phyloP scores from a whole-genome alignment of 805 yeast species.

The Starmera amethionina region DNA sequence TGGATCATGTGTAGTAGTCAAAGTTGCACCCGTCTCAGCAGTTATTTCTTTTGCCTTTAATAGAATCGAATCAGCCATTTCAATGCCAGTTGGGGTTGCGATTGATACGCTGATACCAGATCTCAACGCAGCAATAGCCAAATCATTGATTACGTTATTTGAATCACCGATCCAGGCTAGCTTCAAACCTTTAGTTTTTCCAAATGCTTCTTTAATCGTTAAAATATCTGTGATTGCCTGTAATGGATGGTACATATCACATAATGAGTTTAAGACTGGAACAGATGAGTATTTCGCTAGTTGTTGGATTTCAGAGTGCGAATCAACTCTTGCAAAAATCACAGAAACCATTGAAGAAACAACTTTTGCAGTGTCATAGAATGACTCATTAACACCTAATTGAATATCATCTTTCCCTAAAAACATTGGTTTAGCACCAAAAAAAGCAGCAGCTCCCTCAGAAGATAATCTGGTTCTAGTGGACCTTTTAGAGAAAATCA shows the following conservation, averaged over 20 bases:
- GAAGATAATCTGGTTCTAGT: constrained; percentile 91
- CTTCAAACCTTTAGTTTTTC: constrained; percentile 47
- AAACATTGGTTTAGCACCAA: constrained; percentile 96
- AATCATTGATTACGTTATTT: constrained; percentile 90
- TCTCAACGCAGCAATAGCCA: constrained; percentile 79
- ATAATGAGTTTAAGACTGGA: constrained; percentile 88
- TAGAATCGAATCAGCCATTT: constrained; percentile 47
- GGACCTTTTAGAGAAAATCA: constrained; percentile 84
- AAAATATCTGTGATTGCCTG: constrained; percentile 90
- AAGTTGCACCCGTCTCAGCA: constrained; percentile 35
- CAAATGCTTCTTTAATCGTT: constrained; percentile 76
- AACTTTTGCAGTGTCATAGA: constrained; percentile 82
- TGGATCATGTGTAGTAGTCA: constrained; percentile 66
- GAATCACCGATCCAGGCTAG: constrained; percentile 96
- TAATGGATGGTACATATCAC: constrained; percentile 89
- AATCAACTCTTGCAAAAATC: constrained; percentile 89
- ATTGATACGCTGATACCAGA: constrained; percentile 74
- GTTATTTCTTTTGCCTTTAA: constrained; percentile 45
- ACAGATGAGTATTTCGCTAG: constrained; percentile 72
- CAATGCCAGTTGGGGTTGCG: constrained; percentile 74
- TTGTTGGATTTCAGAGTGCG: constrained; percentile 72
- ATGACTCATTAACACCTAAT: constrained; percentile 87
- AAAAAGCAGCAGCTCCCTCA: constrained; percentile 88
- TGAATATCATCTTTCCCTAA: constrained; percentile 95
- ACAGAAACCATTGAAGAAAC: constrained; percentile 95